Conservation (phyloP, 352 stramenopile species). For the Globisporangium irregulare region DNA sequence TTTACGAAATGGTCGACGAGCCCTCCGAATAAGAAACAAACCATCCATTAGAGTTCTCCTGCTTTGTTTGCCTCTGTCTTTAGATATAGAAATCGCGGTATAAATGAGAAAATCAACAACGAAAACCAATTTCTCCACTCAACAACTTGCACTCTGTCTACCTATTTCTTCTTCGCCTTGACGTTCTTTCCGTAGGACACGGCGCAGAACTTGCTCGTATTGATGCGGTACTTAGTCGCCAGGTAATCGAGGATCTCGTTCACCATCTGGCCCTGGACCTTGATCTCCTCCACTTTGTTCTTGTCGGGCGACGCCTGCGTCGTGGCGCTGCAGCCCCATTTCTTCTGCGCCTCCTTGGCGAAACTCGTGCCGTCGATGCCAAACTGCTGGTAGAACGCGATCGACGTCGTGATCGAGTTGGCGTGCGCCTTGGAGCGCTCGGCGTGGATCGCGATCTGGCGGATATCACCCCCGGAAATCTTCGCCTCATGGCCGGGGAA, state of each 20-base stretch:
- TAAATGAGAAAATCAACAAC: not conserved
- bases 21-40: conserved; percentile 10
- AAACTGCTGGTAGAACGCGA: conserved; percentile 80
- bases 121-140: not conserved
- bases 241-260: conserved; percentile 75
- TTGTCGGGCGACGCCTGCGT: conserved; percentile 55
- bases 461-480: conserved; percentile 51
- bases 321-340: conserved; percentile 75
- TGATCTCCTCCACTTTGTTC: conserved; percentile 66
- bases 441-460: conserved; percentile 62
- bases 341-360: conserved; percentile 80
- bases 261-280: conserved; percentile 77
- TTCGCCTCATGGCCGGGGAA: conserved; percentile 68
- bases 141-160: not conserved
- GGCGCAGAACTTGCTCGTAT: conserved; percentile 59
- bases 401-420: conserved; percentile 63
- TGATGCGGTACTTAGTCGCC: conserved; percentile 60
- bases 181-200: conserved; percentile 77
- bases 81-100: conserved; percentile 1
- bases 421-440: conserved; percentile 69
- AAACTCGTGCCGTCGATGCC: conserved; percentile 68
- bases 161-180: conserved; percentile 76
- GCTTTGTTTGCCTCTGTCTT: not conserved
- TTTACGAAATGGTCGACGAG: conserved; percentile 22
- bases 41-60: conserved; percentile 3